Conservation (phyloP, 352 stramenopile species). For the Poterioochromonas sp. region DNA sequence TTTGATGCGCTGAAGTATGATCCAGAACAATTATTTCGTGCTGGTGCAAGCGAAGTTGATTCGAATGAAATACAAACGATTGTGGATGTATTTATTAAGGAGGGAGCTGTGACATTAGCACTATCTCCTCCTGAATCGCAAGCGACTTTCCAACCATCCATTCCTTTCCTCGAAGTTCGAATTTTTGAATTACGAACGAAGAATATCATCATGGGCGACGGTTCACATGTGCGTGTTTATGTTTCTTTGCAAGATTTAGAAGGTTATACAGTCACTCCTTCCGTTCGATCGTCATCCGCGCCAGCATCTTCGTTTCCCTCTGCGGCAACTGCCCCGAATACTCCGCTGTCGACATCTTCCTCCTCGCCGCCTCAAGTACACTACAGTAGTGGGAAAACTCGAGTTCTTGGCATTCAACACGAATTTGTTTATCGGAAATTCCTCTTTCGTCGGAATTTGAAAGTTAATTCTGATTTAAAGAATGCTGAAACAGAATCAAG, state of each 20-base stretch:
- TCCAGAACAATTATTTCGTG: conserved; percentile 9
- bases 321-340: background rate
- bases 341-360: background rate
- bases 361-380: too few species aligned
- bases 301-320: too few species aligned
- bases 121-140: background rate
- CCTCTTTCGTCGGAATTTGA: background rate
- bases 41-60: background rate
- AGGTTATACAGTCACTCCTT: background rate
- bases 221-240: background rate
- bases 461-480: background rate
- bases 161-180: conserved; percentile 26
- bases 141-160: background rate
- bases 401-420: too few species aligned
- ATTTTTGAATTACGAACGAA: background rate
- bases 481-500: background rate
- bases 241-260: conserved; percentile 14
- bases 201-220: conserved; percentile 2
- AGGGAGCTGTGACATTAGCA: background rate
- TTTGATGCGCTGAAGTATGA: conserved; percentile 24
- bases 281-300: too few species aligned
- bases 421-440: background rate
- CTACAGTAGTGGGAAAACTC: too few species aligned
- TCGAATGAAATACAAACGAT: conserved; percentile 6
- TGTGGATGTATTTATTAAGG: background rate